Evolutionary conservation across 1,284 basidiomycete species (phyloP).

Genomic region (Puccinia coronata): DNA sequence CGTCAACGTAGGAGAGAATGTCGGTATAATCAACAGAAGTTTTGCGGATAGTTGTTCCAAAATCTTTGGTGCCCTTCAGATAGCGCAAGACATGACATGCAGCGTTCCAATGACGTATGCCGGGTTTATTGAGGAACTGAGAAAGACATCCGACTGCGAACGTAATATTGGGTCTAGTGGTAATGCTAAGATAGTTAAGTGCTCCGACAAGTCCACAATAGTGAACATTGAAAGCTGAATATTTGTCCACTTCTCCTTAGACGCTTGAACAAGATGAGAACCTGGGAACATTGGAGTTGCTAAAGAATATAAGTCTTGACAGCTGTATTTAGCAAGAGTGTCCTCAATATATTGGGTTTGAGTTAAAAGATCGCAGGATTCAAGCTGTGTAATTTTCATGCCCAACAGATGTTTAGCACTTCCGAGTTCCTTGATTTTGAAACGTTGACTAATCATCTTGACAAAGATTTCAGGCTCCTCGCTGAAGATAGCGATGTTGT

Average conservation of each 20-base stretch:
- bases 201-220: neutral
- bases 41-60: slow-evolving; percentile 2
- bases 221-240: neutral
- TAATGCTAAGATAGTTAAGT: slow-evolving; percentile 10
- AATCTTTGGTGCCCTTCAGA: neutral
- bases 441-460: neutral
- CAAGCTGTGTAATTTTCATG: neutral
- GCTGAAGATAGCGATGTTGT: too few species aligned
- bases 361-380: neutral
- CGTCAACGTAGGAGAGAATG: too few species aligned
- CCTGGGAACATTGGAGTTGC: neutral
- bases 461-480: neutral
- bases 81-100: neutral
- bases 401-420: neutral
- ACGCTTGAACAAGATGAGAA: neutral
- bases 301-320: neutral
- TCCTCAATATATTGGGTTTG: neutral
- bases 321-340: neutral
- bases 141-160: slow-evolving; percentile 12
- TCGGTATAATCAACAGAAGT: neutral
- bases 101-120: neutral
- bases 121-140: neutral
- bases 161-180: slow-evolving; percentile 8
- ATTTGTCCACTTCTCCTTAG: neutral
- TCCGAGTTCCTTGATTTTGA: neutral